A percentile compares a stretch with the other conserved stretches of the same genome.
Evolutionary conservation across 1,139 yeast species (phyloP).

Genomic region (Candida buenavistaensis): DNA sequence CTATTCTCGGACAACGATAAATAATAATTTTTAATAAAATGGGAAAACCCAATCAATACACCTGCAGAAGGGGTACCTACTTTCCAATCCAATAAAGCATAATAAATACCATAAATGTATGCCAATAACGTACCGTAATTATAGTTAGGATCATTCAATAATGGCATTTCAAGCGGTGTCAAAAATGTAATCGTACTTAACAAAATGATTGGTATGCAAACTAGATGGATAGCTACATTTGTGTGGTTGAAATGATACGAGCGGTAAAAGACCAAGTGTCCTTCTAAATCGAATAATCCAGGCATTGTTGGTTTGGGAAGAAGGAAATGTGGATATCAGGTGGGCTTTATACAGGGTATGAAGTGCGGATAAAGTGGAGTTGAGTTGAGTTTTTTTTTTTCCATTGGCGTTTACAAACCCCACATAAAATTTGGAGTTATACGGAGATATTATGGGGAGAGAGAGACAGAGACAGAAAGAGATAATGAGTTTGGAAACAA

Average conservation of each 20-base stretch:
- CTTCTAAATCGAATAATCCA: conserved; percentile 50
- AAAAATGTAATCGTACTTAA: conserved; percentile 50
- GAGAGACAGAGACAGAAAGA: no score
- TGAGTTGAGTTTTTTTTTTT: no score
- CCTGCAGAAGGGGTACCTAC: conserved; percentile 41
- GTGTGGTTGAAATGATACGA: conserved; percentile 70
- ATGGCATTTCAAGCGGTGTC: conserved; percentile 20
- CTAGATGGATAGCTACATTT: conserved; percentile 75
- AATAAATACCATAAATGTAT: conserved; percentile 40
- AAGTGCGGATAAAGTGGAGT: no score
- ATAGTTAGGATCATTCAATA: conserved; percentile 29
- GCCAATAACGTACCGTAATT: conserved; percentile 41
- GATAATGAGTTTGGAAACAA: no score
- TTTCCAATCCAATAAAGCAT: conserved; percentile 41
- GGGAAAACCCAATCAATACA: conserved; percentile 40
- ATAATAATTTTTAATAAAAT: conserved; percentile 33
- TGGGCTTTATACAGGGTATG: no score
- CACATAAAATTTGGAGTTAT: no score
- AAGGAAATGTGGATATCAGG: not conserved
- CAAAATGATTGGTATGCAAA: conserved; percentile 79
- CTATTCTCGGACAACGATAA: conserved; percentile 17
- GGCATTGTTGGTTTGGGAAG: conserved; percentile 20
- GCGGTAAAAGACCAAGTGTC: conserved; percentile 79
- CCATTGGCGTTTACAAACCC: no score
- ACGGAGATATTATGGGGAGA: no score